Evolutionary conservation across 768 basidiomycete genomes (phyloP), one percentile per base, ranked within the genome.

Genomic region (Collybiopsis luxurians): DNA sequence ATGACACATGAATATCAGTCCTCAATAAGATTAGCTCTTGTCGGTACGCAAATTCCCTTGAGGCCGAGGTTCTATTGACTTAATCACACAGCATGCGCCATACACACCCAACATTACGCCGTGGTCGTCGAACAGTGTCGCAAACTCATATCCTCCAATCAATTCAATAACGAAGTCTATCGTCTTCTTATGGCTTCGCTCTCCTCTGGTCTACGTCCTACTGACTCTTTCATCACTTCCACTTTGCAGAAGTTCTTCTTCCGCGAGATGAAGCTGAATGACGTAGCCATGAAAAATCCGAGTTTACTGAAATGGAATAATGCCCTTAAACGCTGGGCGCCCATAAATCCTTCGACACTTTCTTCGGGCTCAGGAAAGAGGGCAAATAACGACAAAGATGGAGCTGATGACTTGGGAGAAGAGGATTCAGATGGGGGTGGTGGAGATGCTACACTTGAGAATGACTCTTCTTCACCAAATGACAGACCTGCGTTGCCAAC

Each of bases 91-190:
- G 95, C 93, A 1, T 92, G 90, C 65, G 86, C 87, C 6, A 81
- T 90, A 36, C 68, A 77, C 1, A 81, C 77, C 4, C 74, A 82
- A 49, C 79, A 83, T 11, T 81, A 81, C 63, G 63, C 74, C 21
- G 72, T 78, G 10, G 82, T 90, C 15, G 82, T 92, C 15, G 88
- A 92, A 58, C 88, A 92, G 64, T 81, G 81, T 30, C 84, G 93
- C 24, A 89, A 89, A 60, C 72, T 98, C 30, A 84, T 90, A 56
- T 85, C 81, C 30, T 71, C 73, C 0, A 77, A 93, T 64, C 93
- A 96, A 65, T 94, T 91, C 75, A 88, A 94, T 65, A 90, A 93
- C 53, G 92, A 95, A 40, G 88, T 93, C 0, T 72, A 90, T 12
- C 85, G 92, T 5, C 79, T 98, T 47, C 78, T 96, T 21, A 66